Evolutionary conservation across 140 eudicot genomes (phyloP), one percentile per base, ranked within the genome.

Genomic region (Eryngium alpinum): DNA sequence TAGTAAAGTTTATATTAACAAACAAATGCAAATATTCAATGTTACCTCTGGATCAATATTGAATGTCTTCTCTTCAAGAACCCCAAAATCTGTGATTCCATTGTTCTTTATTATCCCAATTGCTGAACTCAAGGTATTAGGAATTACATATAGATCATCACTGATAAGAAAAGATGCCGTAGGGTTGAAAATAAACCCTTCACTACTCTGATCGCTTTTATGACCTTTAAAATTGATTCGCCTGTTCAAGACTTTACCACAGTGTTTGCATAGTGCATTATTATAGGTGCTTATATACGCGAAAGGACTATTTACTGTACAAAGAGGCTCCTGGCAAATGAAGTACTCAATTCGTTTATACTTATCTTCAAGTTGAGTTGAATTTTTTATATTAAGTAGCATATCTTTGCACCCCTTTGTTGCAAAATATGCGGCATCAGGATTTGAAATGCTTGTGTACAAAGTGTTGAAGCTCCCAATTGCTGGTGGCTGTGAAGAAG

Each of bases 331-430:
- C 46, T 4, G 46, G 7, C 85, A 82, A 13, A 72, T 78, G 21
- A 28, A 82, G 34, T 78, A 62, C 79, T 63, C 63, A 7, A 17
- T 66, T 1, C 81, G 81, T 60, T 34, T 18, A 22, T n/a, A n/a
- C n/a, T 70, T 24, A 27, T 85, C 82, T 28, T 85, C 66, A 11
- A 85, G 29, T 81, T 57, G 21, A 85, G 72, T 17, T 46, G 80
- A 81, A 49, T 52, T 81, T 81, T 49, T 85, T 51, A 85, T 79
- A 77, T 81, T 44, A 21, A 85, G 72, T 60, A 81, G 29, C 34
- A 43, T 16, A 34, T 34, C 19, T 32, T 77, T 77, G 13, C 57
- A 77, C 69, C 57, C 87, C 59, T 81, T 71, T 22, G 82, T 34
- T 1, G 76, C 29, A 0, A 44, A 10, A 34, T 72, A 72, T 21